A percentile compares a stretch with the other conserved stretches of the same genome.
Conservation (phyloP, 345 rosid genomes). For the Populus deltoides region DNA sequence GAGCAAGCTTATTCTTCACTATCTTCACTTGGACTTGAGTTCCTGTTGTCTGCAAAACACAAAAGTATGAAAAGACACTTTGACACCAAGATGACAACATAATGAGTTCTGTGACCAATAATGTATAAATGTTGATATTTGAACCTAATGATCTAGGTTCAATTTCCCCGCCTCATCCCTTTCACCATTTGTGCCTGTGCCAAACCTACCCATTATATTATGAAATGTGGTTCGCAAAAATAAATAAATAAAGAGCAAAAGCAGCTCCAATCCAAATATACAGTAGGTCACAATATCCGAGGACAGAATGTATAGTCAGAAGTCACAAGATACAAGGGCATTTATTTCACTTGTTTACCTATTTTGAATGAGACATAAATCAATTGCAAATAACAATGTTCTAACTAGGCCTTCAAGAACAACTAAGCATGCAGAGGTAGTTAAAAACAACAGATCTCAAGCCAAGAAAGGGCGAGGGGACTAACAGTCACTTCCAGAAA, state of each 20-base stretch:
- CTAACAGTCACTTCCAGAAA: background rate
- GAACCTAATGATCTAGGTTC: background rate
- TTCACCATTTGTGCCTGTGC: background rate
- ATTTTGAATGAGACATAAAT: background rate
- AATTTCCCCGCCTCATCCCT: background rate
- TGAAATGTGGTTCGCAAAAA: no score
- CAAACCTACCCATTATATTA: background rate
- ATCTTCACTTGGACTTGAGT: slow-evolving; percentile 75
- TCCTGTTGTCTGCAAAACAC: slow-evolving; percentile 58
- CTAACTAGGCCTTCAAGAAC: background rate
- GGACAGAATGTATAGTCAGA: background rate
- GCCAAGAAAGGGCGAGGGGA: background rate
- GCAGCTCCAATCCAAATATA: background rate
- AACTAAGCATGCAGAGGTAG: background rate
- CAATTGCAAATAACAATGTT: background rate
- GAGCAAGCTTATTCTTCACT: slow-evolving; percentile 93
- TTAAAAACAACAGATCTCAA: background rate
- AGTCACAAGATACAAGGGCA: background rate
- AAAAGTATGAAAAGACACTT: background rate
- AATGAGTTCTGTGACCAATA: background rate
- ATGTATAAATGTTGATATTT: background rate
- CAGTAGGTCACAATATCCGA: background rate
- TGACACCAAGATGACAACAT: background rate
- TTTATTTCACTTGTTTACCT: background rate
- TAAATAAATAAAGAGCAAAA: background rate